Base-by-base conservation (phyloP, 2,329 filamentous ascomycete genomes). In the Sclerotinia glacialis region DNA sequence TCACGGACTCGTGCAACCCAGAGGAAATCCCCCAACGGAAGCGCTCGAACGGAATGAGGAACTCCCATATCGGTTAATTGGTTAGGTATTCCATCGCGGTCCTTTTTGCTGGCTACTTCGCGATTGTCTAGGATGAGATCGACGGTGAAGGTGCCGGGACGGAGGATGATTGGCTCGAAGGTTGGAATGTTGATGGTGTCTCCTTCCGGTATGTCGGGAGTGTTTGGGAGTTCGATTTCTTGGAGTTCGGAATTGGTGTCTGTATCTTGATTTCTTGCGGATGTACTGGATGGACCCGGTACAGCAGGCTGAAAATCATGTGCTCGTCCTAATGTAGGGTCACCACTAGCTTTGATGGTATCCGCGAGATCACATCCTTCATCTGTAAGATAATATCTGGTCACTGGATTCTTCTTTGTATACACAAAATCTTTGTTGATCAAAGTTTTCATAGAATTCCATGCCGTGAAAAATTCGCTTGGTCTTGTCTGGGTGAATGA, bases 391-490 rank as follows among this genome's bases (percentile, higher is more conserved):
- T 82, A 81, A 74, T 93, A 95, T 70, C 83, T 86, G 68, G 86
- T 84, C 23, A 86, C 77, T 0, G 90, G 90, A 21, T 89, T 82
- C 0, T 90, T 89, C 64, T 86, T 86, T 71, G 90, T 88, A 66
- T 87, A 88, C 0, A 93, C 89, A 4, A 93, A 79, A 67, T 92
- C 89, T 74, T 93, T 92, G 64, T 86, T 82, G 6, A 88, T 71
- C 42, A 95, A 78, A 0, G 89, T 92, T 74, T 91, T 91, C 83
- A 94, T 93, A 1, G 90, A 92, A 73, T 85, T 89, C 91, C 91
- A 95, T 0, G 91, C 91, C 0, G 91, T 94, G 72, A 91, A 91
- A 72, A 85, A 90, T 66, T 87, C 89, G 14, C 83, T 87, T 0
- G 89, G 81, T 64, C 91, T 88, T 50, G 80, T 81, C 0, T 84